phyloP scores from a whole-genome alignment of 2,329 filamentous ascomycete genomes.

The Tolypocladium nubicola region DNA sequence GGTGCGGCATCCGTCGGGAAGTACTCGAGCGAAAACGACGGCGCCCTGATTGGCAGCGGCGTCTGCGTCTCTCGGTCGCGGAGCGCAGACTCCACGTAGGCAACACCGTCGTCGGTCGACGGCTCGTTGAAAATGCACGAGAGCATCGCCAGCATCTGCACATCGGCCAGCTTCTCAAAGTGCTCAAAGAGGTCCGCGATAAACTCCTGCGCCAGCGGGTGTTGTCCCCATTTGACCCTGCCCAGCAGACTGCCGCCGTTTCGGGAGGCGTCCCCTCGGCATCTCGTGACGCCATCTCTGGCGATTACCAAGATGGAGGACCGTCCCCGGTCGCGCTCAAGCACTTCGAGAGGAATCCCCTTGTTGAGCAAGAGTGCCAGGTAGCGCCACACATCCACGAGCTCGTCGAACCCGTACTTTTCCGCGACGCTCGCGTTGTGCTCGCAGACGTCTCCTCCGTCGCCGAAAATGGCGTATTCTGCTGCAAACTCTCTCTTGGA shows the following conservation, averaged over 20 bases:
- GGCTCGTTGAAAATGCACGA: slow-evolving; percentile 59
- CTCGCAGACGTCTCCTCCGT: slow-evolving; percentile 68
- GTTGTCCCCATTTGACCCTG: slow-evolving; percentile 57
- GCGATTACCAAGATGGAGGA: slow-evolving; percentile 61
- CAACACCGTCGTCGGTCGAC: slow-evolving; percentile 41
- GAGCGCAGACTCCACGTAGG: slow-evolving; percentile 46
- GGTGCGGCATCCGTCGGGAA: slow-evolving; percentile 48
- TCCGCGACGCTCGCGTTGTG: slow-evolving; percentile 75
- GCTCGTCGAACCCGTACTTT: slow-evolving; percentile 56
- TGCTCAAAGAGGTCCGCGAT: slow-evolving; percentile 53
- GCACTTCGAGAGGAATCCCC: slow-evolving; percentile 59
- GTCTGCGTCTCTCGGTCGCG: slow-evolving; percentile 52
- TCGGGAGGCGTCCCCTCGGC: slow-evolving; percentile 8
- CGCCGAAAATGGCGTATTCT: slow-evolving; percentile 75
- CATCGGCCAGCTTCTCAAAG: slow-evolving; percentile 50
- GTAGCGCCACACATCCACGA: slow-evolving; percentile 78
- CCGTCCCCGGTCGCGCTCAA: slow-evolving; percentile 40
- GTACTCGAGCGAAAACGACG: slow-evolving; percentile 56
- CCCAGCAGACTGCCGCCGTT: slow-evolving; percentile 33
- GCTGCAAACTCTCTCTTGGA: slow-evolving; percentile 67
- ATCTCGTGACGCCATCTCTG: slow-evolving; percentile 41
- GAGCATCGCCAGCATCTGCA: slow-evolving; percentile 64
- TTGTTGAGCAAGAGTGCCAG: slow-evolving; percentile 67
- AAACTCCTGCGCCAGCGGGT: slow-evolving; percentile 52
- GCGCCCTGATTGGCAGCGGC: slow-evolving; percentile 54